Conservation (phyloP, 305 asterid genomes). For the Fraxinus xanthoxyloides region DNA sequence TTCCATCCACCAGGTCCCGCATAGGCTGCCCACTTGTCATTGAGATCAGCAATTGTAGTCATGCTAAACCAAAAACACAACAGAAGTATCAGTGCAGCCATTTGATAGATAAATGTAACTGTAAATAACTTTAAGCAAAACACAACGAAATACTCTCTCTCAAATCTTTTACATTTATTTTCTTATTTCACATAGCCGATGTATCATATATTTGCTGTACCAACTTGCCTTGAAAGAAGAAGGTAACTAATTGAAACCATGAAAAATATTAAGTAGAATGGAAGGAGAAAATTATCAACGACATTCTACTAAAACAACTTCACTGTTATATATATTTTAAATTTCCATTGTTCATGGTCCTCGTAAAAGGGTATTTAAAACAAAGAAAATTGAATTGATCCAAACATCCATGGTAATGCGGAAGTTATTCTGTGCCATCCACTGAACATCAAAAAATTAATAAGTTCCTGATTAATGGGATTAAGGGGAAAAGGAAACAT, state of each 20-base stretch:
- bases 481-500: neutral
- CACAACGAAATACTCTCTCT: neutral
- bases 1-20: slow-evolving; percentile 99
- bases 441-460: neutral
- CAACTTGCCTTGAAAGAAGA: neutral
- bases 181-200: neutral
- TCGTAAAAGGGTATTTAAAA: neutral
- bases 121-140: neutral
- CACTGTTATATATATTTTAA: neutral
- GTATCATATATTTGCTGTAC: neutral
- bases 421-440: neutral
- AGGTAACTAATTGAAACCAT: neutral
- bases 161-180: neutral
- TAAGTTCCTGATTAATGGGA: neutral
- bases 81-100: neutral
- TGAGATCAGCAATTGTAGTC: slow-evolving; percentile 82
- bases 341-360: neutral
- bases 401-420: neutral
- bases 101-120: neutral
- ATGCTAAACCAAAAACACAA: slow-evolving; percentile 47
- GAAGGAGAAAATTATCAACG: neutral
- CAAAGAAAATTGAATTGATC: neutral
- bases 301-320: neutral
- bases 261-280: neutral
- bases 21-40: slow-evolving; percentile 94